Conservation (phyloP, 192 early-diverging fungal species). For the Oehlia diaphana region DNA sequence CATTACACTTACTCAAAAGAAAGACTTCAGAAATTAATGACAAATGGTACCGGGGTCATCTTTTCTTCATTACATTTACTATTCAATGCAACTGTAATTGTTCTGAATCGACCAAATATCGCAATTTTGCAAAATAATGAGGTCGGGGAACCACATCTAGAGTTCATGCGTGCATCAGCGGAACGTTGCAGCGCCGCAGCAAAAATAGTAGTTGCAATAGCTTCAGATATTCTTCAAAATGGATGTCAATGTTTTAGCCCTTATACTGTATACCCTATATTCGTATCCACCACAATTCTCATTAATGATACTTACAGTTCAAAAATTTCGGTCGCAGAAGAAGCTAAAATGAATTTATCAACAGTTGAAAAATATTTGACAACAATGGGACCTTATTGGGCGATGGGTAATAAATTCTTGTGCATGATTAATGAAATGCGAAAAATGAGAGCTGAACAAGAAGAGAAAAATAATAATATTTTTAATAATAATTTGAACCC, state of each 20-base stretch:
- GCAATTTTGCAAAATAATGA: constrained; percentile 32
- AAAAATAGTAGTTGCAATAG: constrained; percentile 39
- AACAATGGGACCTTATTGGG: constrained; percentile 50
- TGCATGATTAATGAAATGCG: constrained; percentile 12
- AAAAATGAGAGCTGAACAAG: no score
- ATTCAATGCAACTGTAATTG: constrained; percentile 44
- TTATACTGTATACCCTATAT: constrained; percentile 50
- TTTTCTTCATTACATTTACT: constrained; percentile 47
- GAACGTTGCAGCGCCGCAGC: constrained; percentile 44
- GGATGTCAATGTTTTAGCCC: constrained; percentile 38
- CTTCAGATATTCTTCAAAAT: constrained; percentile 37
- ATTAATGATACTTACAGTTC: constrained; percentile 47
- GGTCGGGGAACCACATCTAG: not conserved
- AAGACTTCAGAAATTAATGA: constrained; percentile 34
- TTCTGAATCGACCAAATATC: constrained; percentile 48
- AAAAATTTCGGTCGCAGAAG: constrained; percentile 34
- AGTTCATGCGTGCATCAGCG: constrained; percentile 41
- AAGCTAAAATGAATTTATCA: constrained; percentile 41
- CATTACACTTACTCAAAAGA: constrained; percentile 42
- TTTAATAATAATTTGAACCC: no score
- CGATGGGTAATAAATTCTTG: constrained; percentile 51
- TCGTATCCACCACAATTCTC: constrained; percentile 51
- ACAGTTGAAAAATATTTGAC: constrained; percentile 41
- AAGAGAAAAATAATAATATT: not conserved
- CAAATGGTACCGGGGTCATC: constrained; percentile 33